Base-by-base conservation (phyloP, 2,329 filamentous ascomycete genomes). In the Xylaria arbuscula region DNA sequence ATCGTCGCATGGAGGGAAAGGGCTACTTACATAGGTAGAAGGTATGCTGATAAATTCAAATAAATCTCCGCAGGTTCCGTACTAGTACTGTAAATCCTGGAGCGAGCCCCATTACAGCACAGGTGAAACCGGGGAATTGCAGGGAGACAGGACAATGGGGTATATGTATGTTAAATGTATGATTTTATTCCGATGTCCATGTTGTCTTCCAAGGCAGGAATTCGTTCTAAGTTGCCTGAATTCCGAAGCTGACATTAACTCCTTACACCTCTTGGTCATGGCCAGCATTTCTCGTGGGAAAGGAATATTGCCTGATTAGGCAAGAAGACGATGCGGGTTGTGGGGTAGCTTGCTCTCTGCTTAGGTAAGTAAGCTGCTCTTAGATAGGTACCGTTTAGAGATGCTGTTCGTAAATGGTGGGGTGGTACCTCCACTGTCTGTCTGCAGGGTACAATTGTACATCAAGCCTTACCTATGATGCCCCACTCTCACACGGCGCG, bases 291-390 rank as follows among this genome's bases (percentile, higher is more conserved):
- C 36, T 6, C 11, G 15, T 17, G 19, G 15, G 34, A 15, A 54
- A 61, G 63, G 63, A 66, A 66, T 66, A 66, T 56, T 66, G 63
- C 63, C 63, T 55, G 24, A 66, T 66, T 32, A 22, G 57, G 63
- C 32, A 56, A 50, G 22, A 32, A 28, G 54, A 34, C 3, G 9
- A 11, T 15, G 53, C 22, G n/a, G 15, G 19, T 8, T 13, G 24
- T 45, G 38, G 19, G 22, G 15, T 5, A 6, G 8, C 40, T 45
- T 45, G n/a, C 3, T 7, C 3, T 7, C n/a, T 17, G 40, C 40
- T 7, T 45, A 17, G 6, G 17, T 45, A 17, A 17, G 15, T 28
- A 17, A 11, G 36, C 36, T 10, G 9, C 36, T 13, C 8, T 36
- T 36, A 36, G 5, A 36, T 40, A 40, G 28, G 28, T 13, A 40